Conservation (phyloP, 2,329 filamentous ascomycete genomes). For the Pseudogymnoascus pannorum region DNA sequence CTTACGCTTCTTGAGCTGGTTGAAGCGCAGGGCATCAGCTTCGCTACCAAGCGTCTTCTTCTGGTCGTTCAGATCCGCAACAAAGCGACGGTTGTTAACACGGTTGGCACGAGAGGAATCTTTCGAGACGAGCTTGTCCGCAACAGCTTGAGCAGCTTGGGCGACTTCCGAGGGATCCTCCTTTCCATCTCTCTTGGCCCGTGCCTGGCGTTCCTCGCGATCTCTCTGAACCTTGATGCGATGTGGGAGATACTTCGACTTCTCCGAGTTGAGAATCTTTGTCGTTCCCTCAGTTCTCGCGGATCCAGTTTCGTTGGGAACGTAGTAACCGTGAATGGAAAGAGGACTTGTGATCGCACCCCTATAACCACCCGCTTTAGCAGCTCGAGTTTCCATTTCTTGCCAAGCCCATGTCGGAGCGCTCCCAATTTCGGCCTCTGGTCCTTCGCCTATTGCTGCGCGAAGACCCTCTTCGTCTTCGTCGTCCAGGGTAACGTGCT, state of each 20-base stretch:
- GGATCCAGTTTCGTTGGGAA: slow-evolving; percentile 75
- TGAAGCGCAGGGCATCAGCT: slow-evolving; percentile 91
- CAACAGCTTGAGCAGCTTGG: slow-evolving; percentile 64
- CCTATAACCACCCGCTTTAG: slow-evolving; percentile 51
- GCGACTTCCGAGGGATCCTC: slow-evolving; percentile 50
- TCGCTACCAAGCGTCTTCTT: slow-evolving; percentile 79
- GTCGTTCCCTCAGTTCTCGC: slow-evolving; percentile 90
- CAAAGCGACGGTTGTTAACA: slow-evolving; percentile 88
- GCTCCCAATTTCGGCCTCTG: slow-evolving; percentile 44
- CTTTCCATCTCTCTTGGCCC: slow-evolving; percentile 53
- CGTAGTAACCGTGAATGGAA: slow-evolving; percentile 62
- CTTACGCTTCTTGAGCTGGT: slow-evolving; percentile 98
- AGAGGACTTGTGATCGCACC: slow-evolving; percentile 36
- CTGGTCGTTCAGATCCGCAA: slow-evolving; percentile 91
- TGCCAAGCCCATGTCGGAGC: slow-evolving; percentile 61
- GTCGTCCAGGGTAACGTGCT: slow-evolving; percentile 60
- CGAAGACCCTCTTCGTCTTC: slow-evolving; percentile 55
- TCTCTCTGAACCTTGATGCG: slow-evolving; percentile 93
- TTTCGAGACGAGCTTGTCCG: slow-evolving; percentile 75
- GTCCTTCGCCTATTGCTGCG: slow-evolving; percentile 21
- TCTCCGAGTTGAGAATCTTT: slow-evolving; percentile 94
- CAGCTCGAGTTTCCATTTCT: slow-evolving; percentile 63
- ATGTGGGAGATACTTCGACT: slow-evolving; percentile 96
- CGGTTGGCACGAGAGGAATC: slow-evolving; percentile 89
- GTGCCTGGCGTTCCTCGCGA: slow-evolving; percentile 83